phyloP scores from a whole-genome alignment of 345 rosid genomes.

The Mercurialis annua region DNA sequence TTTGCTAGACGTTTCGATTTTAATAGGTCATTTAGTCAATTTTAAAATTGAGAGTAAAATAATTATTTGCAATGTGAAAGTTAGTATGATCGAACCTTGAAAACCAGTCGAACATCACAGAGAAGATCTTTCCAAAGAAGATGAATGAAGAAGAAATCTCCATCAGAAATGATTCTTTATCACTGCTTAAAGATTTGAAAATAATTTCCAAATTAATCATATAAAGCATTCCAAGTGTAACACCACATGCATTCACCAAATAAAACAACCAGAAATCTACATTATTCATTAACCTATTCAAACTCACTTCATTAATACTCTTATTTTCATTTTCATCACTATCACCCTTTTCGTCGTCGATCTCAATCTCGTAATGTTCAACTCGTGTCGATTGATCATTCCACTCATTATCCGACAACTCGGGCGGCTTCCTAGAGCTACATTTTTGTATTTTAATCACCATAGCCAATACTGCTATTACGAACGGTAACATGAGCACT shows the following conservation, averaged over 20 bases:
- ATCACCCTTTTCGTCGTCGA: not conserved
- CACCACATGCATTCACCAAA: constrained; percentile 18
- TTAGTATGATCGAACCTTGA: constrained; percentile 19
- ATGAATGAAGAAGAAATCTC: constrained; percentile 13
- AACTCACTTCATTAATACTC: not conserved
- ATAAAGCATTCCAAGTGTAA: constrained; percentile 15
- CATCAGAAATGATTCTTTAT: constrained; percentile 7
- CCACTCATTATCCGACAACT: not conserved
- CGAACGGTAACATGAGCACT: not conserved
- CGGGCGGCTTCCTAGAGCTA: not conserved
- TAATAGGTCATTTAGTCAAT: too few relatives aligned
- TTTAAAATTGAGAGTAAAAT: too few relatives aligned
- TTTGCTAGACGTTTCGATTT: too few relatives aligned
- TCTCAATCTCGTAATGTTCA: not conserved
- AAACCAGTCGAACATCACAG: constrained; percentile 12
- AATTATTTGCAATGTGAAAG: not conserved
- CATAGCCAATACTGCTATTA: not conserved
- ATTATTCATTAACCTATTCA: not conserved
- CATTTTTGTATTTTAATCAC: not conserved
- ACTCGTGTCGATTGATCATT: not conserved
- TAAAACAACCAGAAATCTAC: constrained; percentile 23
- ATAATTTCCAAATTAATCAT: constrained; percentile 17
- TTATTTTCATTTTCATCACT: not conserved
- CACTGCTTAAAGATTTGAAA: not conserved
- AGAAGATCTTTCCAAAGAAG: constrained; percentile 20